Percentiles rank a stretch among this genome's conserved stretches.
These are phyloP conservation scores for Bruguiera gymnorhiza DNA, from an alignment of 345 rosid genomes.

Conservation along the genomic window DNA sequence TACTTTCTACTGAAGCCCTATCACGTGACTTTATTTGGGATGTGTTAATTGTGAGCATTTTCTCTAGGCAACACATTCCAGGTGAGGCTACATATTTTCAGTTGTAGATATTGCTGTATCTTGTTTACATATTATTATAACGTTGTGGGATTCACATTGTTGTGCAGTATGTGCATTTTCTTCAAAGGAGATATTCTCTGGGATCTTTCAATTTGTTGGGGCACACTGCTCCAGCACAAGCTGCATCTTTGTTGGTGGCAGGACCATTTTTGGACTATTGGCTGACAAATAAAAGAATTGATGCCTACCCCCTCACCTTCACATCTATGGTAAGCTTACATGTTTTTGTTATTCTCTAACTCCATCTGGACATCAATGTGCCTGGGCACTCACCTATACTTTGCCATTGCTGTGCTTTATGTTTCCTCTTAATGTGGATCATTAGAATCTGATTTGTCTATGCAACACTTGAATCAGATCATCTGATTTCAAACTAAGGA, in stretches of 20 bases:
- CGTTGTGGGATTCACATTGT: slow-evolving; percentile 6
- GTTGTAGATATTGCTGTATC: neutral
- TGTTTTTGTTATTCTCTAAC: neutral
- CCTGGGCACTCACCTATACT: neutral
- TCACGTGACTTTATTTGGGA: too few species aligned
- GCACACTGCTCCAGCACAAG: slow-evolving; percentile 97
- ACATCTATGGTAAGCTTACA: slow-evolving; percentile 56
- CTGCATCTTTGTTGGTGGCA: slow-evolving; percentile 66
- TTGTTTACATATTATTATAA: slow-evolving; percentile 5
- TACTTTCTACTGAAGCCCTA: too few species aligned
- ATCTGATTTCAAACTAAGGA: neutral
- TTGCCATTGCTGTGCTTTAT: neutral
- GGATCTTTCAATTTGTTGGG: slow-evolving; percentile 92
- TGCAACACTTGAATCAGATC: neutral
- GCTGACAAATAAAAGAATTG: slow-evolving; percentile 76
- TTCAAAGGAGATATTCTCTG: slow-evolving; percentile 79
- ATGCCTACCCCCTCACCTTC: slow-evolving; percentile 55
- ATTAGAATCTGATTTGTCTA: too few species aligned
- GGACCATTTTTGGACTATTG: slow-evolving; percentile 93
- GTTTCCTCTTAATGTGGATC: neutral
- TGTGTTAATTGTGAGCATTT: too few species aligned
- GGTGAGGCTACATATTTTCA: too few species aligned
- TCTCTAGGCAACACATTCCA: too few species aligned
- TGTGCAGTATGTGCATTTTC: slow-evolving; percentile 89
- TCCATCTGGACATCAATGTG: neutral